These are phyloP conservation scores for Sporobolomyces roseus DNA, from an alignment of 768 basidiomycete species.

Conservation along the genomic window DNA sequence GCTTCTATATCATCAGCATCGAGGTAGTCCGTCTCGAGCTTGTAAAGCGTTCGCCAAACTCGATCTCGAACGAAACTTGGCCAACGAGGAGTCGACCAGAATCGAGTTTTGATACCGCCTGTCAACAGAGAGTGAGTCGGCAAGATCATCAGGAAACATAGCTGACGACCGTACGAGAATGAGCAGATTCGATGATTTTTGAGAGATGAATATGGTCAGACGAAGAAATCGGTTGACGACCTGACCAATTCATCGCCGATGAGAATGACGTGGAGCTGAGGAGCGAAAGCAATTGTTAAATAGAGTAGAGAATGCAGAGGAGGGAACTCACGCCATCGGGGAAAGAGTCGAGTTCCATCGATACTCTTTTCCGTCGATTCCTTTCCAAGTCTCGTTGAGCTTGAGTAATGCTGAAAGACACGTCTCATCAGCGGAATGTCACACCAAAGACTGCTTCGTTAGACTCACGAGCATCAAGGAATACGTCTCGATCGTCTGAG, in stretches of 20 bases:
- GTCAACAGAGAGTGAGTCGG: too few relatives aligned
- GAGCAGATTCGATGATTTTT: background rate
- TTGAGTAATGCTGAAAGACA: conserved; percentile 21
- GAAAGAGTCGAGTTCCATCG: conserved; percentile 30
- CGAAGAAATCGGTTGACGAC: conserved; percentile 13
- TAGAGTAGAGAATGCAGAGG: background rate
- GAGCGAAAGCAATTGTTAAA: background rate
- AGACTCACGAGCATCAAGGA: conserved; percentile 35
- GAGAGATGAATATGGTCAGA: background rate
- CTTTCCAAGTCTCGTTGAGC: conserved; percentile 24
- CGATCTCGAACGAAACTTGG: conserved; percentile 27
- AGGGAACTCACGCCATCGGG: conserved; percentile 9
- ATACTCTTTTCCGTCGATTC: conserved; percentile 1
- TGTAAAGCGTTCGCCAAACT: conserved; percentile 28
- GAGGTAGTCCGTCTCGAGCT: conserved; percentile 28
- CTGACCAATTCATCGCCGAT: conserved; percentile 20
- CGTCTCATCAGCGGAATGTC: background rate
- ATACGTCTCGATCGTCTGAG: conserved; percentile 8
- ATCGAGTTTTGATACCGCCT: conserved; percentile 24
- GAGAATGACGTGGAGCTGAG: conserved; percentile 24
- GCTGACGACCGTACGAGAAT: background rate
- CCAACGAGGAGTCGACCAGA: conserved; percentile 37
- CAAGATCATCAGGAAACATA: too few relatives aligned
- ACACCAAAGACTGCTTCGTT: too few relatives aligned
- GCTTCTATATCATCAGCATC: conserved; percentile 39